These are phyloP conservation scores for Narthecium ossifragum DNA, from an alignment of 106 monocot species.

Conservation along the genomic window DNA sequence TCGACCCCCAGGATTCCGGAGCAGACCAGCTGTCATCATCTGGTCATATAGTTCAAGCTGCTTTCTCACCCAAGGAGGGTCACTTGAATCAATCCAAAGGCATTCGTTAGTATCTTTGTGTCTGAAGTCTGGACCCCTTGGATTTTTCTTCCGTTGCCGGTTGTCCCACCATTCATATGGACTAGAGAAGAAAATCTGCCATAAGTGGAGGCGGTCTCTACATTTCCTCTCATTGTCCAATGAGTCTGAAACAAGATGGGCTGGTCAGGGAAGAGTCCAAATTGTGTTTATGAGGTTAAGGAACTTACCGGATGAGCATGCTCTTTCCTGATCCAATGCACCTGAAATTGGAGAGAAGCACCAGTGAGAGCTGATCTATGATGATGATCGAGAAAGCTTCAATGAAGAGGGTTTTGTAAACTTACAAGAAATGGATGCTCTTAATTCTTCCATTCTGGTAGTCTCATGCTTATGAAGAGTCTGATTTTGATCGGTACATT, in stretches of 20 bases:
- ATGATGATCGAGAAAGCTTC: background rate
- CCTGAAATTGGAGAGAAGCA: slow-evolving; percentile 3
- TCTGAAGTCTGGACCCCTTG: slow-evolving; percentile 49
- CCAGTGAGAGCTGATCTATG: background rate
- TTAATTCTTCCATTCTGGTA: background rate
- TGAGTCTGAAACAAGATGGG: slow-evolving; percentile 3
- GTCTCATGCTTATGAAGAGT: slow-evolving; percentile 3
- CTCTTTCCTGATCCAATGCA: slow-evolving; percentile 3
- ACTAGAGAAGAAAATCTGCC: slow-evolving; percentile 84
- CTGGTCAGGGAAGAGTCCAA: background rate
- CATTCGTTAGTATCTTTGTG: slow-evolving; percentile 69
- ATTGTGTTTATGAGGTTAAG: background rate
- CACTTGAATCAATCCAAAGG: slow-evolving; percentile 48
- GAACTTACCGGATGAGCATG: background rate
- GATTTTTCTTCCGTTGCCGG: slow-evolving; percentile 23
- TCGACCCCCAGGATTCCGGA: background rate
- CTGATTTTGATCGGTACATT: slow-evolving; percentile 1
- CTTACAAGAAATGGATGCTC: slow-evolving; percentile 5
- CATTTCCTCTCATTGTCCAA: slow-evolving; percentile 11
- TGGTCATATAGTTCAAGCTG: slow-evolving; percentile 77
- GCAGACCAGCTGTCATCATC: background rate
- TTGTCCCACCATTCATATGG: slow-evolving; percentile 90
- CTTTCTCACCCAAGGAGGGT: slow-evolving; percentile 77
- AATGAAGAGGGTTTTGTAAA: background rate
- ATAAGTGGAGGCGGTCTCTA: slow-evolving; percentile 35